phyloP scores from a whole-genome alignment of 352 stramenopile genomes.

The Albugo laibachii region DNA sequence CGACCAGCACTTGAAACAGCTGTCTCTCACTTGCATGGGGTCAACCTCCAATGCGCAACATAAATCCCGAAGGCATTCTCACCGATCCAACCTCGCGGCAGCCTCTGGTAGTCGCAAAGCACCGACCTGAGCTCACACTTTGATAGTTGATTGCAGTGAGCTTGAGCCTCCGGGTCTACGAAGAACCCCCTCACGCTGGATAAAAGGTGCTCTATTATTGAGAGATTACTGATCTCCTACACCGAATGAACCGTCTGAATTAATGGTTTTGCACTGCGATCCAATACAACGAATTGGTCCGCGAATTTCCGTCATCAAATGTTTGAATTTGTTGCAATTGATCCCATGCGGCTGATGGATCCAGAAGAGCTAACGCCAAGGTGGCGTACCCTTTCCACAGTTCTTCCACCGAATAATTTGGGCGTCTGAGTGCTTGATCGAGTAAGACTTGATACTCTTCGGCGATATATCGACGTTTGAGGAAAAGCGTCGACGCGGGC shows the following conservation, averaged over 20 bases:
- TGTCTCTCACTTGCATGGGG: too few relatives aligned
- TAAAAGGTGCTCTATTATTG: too few relatives aligned
- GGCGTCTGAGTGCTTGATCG: constrained; percentile 42
- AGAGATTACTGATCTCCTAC: too few relatives aligned
- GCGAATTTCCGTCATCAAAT: constrained; percentile 76
- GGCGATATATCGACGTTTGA: constrained; percentile 37
- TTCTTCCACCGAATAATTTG: constrained; percentile 36
- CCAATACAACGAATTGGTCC: constrained; percentile 80
- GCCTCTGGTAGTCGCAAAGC: too few relatives aligned
- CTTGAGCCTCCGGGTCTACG: too few relatives aligned
- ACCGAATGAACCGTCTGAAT: too few relatives aligned
- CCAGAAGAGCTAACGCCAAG: constrained; percentile 65
- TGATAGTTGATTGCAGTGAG: too few relatives aligned
- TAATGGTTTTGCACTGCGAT: constrained; percentile 32
- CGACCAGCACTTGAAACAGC: background rate
- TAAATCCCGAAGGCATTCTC: too few relatives aligned
- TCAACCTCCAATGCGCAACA: too few relatives aligned
- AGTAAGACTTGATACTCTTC: constrained; percentile 67
- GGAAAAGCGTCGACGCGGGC: constrained; percentile 57
- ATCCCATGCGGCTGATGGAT: constrained; percentile 43
- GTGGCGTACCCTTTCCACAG: constrained; percentile 73
- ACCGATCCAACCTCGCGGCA: too few relatives aligned
- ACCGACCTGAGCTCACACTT: too few relatives aligned
- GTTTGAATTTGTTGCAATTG: constrained; percentile 40
- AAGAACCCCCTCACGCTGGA: too few relatives aligned